Base-by-base conservation (phyloP, 2,329 filamentous ascomycete genomes). In the Xylariaceae sp. region DNA sequence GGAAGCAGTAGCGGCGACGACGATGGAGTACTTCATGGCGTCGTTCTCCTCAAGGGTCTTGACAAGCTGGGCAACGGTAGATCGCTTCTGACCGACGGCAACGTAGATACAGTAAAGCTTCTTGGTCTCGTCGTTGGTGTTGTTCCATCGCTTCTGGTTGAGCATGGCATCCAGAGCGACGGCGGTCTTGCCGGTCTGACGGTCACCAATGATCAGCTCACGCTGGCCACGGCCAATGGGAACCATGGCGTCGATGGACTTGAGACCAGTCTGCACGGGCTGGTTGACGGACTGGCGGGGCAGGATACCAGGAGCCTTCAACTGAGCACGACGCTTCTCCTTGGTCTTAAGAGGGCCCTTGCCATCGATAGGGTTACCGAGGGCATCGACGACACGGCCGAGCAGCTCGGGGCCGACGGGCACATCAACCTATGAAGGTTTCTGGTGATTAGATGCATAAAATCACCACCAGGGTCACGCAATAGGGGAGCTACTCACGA, bases 71-170 rank as follows among this genome's bases (percentile, higher is more conserved):
- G 94, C 94, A 69, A 99, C 92, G 67, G 94, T 99, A 68, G 94
- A 97, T 76, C 94, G 91, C 87, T 99, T 99, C 86, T 99, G 94
- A 72, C 94, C 94, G 69, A 99, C 86, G 72, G 94, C 94, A 70
- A 97, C 94, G 85, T 99, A 99, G 78, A 99, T 82, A 75, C 92
- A 97, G 89, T 96, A 99, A 57, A 99, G 90, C 86, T 99, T 99
- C 88, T 96, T 92, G 74, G 76, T 79, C 85, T 99, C 94, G 73
- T 96, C 91, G 76, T 72, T 81, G 73, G 76, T 70, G 74, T 77
- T 80, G 86, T 99, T 99, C 92, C 92, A 97, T 73, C 92, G 85
- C 86, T 94, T 95, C 84, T 99, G 94, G 88, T 99, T 99, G 62
- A 99, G 87, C 68, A 99, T 97, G 76, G 92, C 86, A 75, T 99